Percentiles rank a stretch among this genome's conserved stretches.
phyloP scores from a whole-genome alignment of 306 rosid species.

The Cicer arietinum region DNA sequence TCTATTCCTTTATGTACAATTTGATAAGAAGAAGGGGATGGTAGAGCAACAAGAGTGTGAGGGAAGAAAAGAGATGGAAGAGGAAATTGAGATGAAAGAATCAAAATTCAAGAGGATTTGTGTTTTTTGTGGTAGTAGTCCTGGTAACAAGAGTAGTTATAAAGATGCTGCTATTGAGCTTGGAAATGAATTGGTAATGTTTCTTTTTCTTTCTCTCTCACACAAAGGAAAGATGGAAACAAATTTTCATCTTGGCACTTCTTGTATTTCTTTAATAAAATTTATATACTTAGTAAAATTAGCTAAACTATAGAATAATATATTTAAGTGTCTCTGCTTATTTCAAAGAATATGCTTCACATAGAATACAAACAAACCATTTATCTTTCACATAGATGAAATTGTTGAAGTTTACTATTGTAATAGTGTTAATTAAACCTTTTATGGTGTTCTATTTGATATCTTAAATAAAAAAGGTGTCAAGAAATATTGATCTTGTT shows the following conservation, averaged over 20 bases:
- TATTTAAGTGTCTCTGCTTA: neutral
- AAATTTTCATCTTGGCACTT: neutral
- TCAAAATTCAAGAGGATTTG: constrained; percentile 88
- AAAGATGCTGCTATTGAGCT: constrained; percentile 95
- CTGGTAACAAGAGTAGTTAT: constrained; percentile 79
- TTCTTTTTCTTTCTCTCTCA: neutral
- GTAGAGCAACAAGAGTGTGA: constrained; percentile 7
- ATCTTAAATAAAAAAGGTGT: constrained; percentile 59
- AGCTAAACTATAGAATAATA: neutral
- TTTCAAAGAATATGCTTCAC: constrained; percentile 8
- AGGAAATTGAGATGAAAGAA: constrained; percentile 50
- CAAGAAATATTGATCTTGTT: constrained; percentile 89
- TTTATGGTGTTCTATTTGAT: constrained; percentile 24
- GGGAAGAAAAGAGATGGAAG: constrained; percentile 47
- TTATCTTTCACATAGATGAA: neutral
- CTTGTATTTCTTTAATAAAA: neutral
- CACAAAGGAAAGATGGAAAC: neutral
- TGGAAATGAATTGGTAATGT: constrained; percentile 78
- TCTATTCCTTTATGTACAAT: constrained; percentile 16
- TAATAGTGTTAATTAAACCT: neutral
- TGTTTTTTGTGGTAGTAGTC: constrained; percentile 96
- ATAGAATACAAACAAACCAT: neutral
- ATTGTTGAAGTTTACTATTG: neutral
- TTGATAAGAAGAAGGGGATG: constrained; percentile 11
- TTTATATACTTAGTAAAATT: neutral